A percentile compares a stretch with the other conserved stretches of the same genome.
These are phyloP conservation scores for Penicillium waksmanii DNA, from an alignment of 495 filamentous ascomycete species.

Conservation along the genomic window DNA sequence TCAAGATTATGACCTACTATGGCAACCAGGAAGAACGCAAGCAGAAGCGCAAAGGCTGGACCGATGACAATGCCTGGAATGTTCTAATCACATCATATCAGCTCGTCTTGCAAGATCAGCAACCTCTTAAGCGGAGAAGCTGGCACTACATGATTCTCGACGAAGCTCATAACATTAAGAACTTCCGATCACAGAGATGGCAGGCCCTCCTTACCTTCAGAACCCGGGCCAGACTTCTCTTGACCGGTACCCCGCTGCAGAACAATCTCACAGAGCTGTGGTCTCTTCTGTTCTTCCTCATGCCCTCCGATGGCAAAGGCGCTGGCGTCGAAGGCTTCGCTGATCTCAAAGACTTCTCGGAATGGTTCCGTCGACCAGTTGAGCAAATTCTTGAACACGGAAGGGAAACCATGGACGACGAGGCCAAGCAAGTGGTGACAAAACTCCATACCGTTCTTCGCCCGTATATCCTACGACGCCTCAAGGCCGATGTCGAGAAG, in stretches of 20 bases:
- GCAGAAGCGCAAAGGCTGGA: conserved; percentile 89
- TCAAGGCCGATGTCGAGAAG: conserved; percentile 99
- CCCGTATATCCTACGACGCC: conserved; percentile 86
- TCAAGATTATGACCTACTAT: conserved; percentile 98
- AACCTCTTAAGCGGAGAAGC: conserved; percentile 86
- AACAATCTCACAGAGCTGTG: conserved; percentile 97
- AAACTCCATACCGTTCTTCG: conserved; percentile 93
- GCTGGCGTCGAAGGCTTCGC: conserved; percentile 83
- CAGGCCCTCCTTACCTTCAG: conserved; percentile 91
- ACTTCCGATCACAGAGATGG: conserved; percentile 97
- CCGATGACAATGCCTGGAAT: conserved; percentile 88
- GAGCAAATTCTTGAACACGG: conserved; percentile 96
- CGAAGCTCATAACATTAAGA: conserved; percentile 99
- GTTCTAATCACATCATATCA: conserved; percentile 98
- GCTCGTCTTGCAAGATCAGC: conserved; percentile 88
- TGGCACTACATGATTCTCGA: conserved; percentile 99
- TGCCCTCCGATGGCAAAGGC: conserved; percentile 77
- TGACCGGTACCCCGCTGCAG: conserved; percentile 95
- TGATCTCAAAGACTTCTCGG: conserved; percentile 86
- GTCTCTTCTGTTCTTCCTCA: conserved; percentile 95
- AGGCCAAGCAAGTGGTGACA: conserved; percentile 82
- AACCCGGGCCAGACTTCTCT: conserved; percentile 80
- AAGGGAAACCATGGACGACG: conserved; percentile 88
- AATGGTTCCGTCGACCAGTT: conserved; percentile 90
- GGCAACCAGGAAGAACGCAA: conserved; percentile 90